Evolutionary conservation across 2,329 filamentous ascomycete genomes (phyloP).

Genomic region (Exophiala calicioides): DNA sequence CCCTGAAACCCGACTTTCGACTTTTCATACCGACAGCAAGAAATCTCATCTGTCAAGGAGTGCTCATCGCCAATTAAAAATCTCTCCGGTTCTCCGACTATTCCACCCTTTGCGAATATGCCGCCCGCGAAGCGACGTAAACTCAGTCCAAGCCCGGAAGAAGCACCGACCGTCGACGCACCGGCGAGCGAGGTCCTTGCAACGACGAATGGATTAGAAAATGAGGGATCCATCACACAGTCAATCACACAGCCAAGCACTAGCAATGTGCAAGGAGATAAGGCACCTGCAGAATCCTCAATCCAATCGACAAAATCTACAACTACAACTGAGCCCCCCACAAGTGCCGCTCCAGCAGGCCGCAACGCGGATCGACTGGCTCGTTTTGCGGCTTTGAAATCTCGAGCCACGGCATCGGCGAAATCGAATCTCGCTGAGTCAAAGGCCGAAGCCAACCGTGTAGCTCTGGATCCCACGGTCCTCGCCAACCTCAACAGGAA

Average conservation of each 20-base stretch:
- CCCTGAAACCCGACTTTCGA: no score
- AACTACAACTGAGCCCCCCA: conserved; percentile 1
- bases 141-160: conserved; percentile 18
- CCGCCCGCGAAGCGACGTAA: conserved; percentile 26
- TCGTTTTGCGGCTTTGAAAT: conserved; percentile 32
- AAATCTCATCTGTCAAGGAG: no score
- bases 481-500: conserved; percentile 79
- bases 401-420: conserved; percentile 49
- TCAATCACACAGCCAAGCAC: not conserved
- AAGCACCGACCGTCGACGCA: not conserved
- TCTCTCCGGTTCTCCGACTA: not conserved
- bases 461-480: conserved; percentile 74
- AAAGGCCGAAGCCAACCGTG: conserved; percentile 76
- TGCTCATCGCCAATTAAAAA: not conserved
- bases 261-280: not conserved
- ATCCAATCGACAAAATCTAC: not conserved
- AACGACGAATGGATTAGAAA: not conserved
- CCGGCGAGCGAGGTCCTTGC: not conserved
- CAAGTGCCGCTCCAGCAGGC: conserved; percentile 5
- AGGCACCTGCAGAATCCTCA: not conserved
- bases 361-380: conserved; percentile 27
- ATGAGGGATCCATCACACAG: not conserved
- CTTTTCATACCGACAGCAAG: no score
- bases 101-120: conserved; percentile 4
- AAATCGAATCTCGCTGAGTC: conserved; percentile 80